phyloP scores from a whole-genome alignment of 2,329 filamentous ascomycete genomes.

The Dothidotthia symphoricarpi region DNA sequence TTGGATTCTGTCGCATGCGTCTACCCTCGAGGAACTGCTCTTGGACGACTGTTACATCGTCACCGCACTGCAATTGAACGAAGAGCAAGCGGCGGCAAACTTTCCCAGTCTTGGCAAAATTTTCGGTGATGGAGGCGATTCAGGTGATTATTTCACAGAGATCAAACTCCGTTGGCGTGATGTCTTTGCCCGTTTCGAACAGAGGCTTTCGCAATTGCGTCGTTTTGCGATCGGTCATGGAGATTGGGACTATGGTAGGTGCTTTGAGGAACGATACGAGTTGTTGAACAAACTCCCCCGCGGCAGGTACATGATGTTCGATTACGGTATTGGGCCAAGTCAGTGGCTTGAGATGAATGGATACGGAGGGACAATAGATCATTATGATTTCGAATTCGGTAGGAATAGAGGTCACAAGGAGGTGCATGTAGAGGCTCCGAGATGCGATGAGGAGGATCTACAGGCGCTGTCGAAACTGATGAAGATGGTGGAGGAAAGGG shows the following conservation, averaged over 20 bases:
- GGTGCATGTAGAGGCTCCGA: background rate
- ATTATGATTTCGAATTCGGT: no score
- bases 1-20: constrained; percentile 46
- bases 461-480: background rate
- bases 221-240: constrained; percentile 10
- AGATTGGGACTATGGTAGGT: constrained; percentile 1
- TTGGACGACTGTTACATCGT: constrained; percentile 48
- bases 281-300: background rate
- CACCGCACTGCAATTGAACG: constrained; percentile 4
- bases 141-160: constrained; percentile 1
- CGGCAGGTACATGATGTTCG: background rate
- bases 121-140: background rate
- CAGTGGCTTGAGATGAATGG: background rate
- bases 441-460: background rate
- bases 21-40: constrained; percentile 44
- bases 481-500: background rate
- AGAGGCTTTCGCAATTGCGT: constrained; percentile 5
- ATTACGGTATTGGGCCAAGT: background rate
- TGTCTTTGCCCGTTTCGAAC: constrained; percentile 7
- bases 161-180: constrained; percentile 14
- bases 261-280: constrained; percentile 12
- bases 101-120: constrained; percentile 4
- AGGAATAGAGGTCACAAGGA: no score
- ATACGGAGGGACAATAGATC: no score
- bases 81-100: background rate